Evolutionary conservation across 2,329 filamentous ascomycete genomes (phyloP).

Genomic region (Colletotrichum brevisporum): DNA sequence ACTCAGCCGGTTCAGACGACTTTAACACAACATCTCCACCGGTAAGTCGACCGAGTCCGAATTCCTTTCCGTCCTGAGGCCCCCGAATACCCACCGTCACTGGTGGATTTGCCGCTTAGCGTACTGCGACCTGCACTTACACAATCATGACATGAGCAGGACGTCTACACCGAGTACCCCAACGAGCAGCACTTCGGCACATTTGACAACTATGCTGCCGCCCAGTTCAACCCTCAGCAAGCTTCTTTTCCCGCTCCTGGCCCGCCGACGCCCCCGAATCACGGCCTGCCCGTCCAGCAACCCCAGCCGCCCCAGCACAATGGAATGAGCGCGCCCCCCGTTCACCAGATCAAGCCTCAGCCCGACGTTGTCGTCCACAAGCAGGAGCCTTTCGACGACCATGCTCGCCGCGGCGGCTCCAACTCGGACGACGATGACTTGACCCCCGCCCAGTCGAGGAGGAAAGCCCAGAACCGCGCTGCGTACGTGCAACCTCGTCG

Average conservation of each 20-base stretch:
- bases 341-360: constrained; percentile 42
- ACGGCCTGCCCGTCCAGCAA: constrained; percentile 39
- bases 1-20: constrained; percentile 68
- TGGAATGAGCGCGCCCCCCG: constrained; percentile 46
- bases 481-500: constrained; percentile 62
- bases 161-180: constrained; percentile 63
- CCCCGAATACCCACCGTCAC: constrained; percentile 46
- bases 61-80: constrained; percentile 38
- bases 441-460: constrained; percentile 70
- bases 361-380: constrained; percentile 46
- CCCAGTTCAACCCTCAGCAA: constrained; percentile 46
- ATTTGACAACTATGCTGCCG: constrained; percentile 60
- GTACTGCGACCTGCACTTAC: constrained; percentile 48
- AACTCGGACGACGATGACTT: constrained; percentile 71
- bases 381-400: constrained; percentile 56
- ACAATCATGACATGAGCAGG: constrained; percentile 57
- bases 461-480: constrained; percentile 73
- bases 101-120: constrained; percentile 48
- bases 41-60: constrained; percentile 56
- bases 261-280: constrained; percentile 60
- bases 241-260: constrained; percentile 62
- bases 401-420: constrained; percentile 55
- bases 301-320: constrained; percentile 38
- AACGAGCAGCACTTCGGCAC: constrained; percentile 63
- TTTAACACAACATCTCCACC: constrained; percentile 69